Evolutionary conservation across 1,139 yeast genomes (phyloP).

Genomic region (Sugiyamaella grinbergsii): DNA sequence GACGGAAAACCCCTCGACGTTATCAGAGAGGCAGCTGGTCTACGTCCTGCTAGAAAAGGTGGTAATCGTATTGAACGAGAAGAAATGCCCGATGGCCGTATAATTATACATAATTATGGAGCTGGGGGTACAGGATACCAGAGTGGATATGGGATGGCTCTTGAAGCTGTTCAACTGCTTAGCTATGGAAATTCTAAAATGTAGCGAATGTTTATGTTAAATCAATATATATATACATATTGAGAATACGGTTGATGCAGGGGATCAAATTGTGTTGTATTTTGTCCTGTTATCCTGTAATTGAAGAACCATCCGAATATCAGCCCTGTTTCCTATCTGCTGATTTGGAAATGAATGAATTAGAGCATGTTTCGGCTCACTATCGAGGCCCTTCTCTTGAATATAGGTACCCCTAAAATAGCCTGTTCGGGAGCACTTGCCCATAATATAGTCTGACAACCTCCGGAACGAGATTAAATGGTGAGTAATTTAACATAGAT

Average conservation of each 20-base stretch:
- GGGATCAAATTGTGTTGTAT: no score
- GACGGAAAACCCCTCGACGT: slow-evolving; percentile 47
- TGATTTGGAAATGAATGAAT: no score
- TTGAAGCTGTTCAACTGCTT: slow-evolving; percentile 47
- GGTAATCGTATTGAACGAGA: slow-evolving; percentile 66
- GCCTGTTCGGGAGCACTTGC: no score
- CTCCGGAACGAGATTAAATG: no score
- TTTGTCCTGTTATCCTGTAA: no score
- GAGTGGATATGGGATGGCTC: slow-evolving; percentile 68
- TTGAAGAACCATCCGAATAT: no score
- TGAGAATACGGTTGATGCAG: background rate
- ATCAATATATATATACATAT: background rate
- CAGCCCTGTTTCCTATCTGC: no score
- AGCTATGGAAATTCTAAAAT: slow-evolving; percentile 6
- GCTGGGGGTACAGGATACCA: slow-evolving; percentile 80
- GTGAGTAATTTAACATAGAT: no score
- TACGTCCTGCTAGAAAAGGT: slow-evolving; percentile 69
- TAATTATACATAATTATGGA: slow-evolving; percentile 67
- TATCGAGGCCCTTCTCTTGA: no score
- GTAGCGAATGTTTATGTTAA: background rate
- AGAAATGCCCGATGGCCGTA: slow-evolving; percentile 39
- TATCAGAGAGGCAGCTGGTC: slow-evolving; percentile 63
- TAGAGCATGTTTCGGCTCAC: no score
- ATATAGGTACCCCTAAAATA: no score
- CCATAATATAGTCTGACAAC: no score